Evolutionary conservation across 163 green algal genomes (phyloP), one percentile per base, ranked within the genome.

Genomic region (Scenedesmus sp.): DNA sequence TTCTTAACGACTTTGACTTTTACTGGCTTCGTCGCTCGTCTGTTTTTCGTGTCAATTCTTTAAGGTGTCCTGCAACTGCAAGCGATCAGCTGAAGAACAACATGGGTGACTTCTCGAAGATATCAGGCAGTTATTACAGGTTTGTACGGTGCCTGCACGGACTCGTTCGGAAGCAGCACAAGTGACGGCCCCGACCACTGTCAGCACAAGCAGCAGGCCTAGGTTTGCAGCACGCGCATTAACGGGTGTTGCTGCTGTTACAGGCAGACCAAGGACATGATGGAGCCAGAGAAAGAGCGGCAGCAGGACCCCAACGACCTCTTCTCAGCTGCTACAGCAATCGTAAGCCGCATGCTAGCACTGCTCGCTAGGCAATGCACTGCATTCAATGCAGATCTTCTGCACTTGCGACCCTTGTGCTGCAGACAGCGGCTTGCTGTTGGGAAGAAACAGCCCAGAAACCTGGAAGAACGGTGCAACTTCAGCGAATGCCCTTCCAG

Each of bases 271-370:
- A 53, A 46, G 24, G 82, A 26, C 51, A 87, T 18, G 24, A 87
- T 76, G 51, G 82, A 87, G 82, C 82, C 82, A 40, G 82, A 79
- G n/a, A 76, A 78, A 49, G 33, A 51, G 51, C n/a, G 82, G 16
- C 35, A 87, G 53, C 37, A 76, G 65, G 65, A 76, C 12, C 82
- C 82, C 3, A 78, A 78, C 18, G 49, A 87, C 18, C 2, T 76
- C 10, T 87, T 61, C 13, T 87, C 82, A n/a, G 46, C 82, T 87
- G 82, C 82, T 56, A 59, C 82, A 26, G 82, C 40, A 43, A 87
- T 87, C 10, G 82, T 87, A 18, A 87, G 78, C 37, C 40, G 65
- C 65, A 40, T 30, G 33, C 37, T 33, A 12, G 73, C 26, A 33
- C 72, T 43, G 33, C 72, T 43, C 49, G 72, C 15, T 37, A 10